Percentiles rank a stretch among this genome's conserved stretches.
phyloP scores from a whole-genome alignment of 306 rosid genomes.

The Cicer pinnatifidum region DNA sequence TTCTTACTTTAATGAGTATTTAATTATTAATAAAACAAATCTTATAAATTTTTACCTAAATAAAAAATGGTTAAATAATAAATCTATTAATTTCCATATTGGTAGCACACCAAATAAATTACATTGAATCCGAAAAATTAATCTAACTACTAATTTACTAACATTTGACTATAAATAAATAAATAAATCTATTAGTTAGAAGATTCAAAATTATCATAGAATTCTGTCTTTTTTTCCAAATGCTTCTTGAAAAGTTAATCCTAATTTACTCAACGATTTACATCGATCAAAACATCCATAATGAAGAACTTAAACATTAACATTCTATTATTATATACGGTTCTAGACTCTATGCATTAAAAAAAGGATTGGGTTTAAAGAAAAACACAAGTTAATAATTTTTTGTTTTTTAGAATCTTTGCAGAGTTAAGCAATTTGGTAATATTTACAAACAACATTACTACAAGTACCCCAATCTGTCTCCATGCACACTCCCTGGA shows the following conservation, averaged over 20 bases:
- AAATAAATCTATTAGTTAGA: too few species aligned
- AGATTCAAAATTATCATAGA: too few species aligned
- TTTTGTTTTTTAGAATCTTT: conserved; percentile 32
- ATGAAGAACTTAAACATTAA: conserved; percentile 30
- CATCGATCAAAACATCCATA: conserved; percentile 36
- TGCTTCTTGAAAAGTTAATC: not conserved
- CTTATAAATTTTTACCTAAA: too few species aligned
- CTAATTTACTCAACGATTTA: conserved; percentile 27
- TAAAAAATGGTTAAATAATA: too few species aligned
- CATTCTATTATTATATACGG: conserved; percentile 20
- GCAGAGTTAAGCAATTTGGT: conserved; percentile 42
- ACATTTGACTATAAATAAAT: too few species aligned
- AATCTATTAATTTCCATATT: too few species aligned
- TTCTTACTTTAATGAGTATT: too few species aligned
- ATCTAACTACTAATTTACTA: too few species aligned
- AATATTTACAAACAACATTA: conserved; percentile 77
- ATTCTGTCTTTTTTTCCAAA: too few species aligned
- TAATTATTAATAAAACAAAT: too few species aligned
- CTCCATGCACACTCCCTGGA: conserved; percentile 51
- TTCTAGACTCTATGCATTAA: conserved; percentile 46
- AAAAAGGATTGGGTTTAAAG: conserved; percentile 42
- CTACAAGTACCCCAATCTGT: conserved; percentile 69
- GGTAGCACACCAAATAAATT: too few species aligned
- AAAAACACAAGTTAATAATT: conserved; percentile 42
- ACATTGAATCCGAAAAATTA: too few species aligned